A percentile compares a stretch with the other conserved stretches of the same genome.
These are phyloP conservation scores for Podila clonocystis DNA, from an alignment of 192 early-diverging fungal genomes.

Conservation along the genomic window DNA sequence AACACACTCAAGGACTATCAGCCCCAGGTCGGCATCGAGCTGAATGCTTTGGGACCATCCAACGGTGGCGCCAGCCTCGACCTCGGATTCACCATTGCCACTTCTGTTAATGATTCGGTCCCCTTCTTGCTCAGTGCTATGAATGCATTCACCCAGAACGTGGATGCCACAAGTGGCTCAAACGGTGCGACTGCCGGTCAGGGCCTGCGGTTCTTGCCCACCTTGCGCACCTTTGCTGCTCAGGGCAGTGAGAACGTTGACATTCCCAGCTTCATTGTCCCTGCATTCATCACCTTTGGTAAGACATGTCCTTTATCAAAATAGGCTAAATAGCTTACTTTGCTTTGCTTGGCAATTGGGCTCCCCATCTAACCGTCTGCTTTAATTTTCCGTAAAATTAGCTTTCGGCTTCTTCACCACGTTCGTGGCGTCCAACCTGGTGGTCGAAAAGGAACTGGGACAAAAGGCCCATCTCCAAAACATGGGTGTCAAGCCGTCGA, in stretches of 20 bases:
- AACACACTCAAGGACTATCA: slow-evolving; percentile 23
- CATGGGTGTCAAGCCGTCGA: slow-evolving; percentile 34
- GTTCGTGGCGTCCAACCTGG: slow-evolving; percentile 33
- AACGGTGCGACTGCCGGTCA: slow-evolving; percentile 13
- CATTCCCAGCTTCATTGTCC: slow-evolving; percentile 43
- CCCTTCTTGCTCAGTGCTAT: slow-evolving; percentile 35
- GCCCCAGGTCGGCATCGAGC: slow-evolving; percentile 41
- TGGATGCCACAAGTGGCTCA: slow-evolving; percentile 26
- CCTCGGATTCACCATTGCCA: slow-evolving; percentile 34
- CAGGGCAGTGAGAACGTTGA: slow-evolving; percentile 47
- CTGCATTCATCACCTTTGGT: slow-evolving; percentile 52
- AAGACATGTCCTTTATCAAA: slow-evolving; percentile 1
- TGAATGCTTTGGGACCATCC: slow-evolving; percentile 27
- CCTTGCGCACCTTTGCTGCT: slow-evolving; percentile 36
- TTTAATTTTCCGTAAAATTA: neutral
- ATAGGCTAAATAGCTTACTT: too few species aligned
- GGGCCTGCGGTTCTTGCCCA: slow-evolving; percentile 24
- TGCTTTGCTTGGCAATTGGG: neutral
- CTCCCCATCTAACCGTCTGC: neutral
- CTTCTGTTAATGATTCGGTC: slow-evolving; percentile 24
- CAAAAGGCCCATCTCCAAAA: slow-evolving; percentile 46
- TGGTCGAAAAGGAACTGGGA: slow-evolving; percentile 44
- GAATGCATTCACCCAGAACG: slow-evolving; percentile 31
- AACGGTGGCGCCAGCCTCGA: slow-evolving; percentile 26
- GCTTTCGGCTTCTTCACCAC: slow-evolving; percentile 48